Conservation (phyloP, 345 rosid species). For the Hibiscus trionum region DNA sequence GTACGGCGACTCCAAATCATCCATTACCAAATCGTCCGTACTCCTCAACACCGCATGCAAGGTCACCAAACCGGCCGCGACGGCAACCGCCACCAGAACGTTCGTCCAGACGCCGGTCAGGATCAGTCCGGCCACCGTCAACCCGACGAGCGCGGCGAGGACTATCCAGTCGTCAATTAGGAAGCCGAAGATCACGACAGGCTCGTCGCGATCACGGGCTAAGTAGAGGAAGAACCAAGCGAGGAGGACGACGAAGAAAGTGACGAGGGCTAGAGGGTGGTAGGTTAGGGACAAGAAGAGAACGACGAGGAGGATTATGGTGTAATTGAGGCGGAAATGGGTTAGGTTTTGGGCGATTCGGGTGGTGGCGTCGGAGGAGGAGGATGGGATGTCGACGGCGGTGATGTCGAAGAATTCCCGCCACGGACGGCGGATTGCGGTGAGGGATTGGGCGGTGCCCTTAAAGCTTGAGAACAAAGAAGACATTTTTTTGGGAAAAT, state of each 20-base stretch:
- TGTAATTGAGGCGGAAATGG: slow-evolving; percentile 53
- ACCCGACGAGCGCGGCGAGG: slow-evolving; percentile 28
- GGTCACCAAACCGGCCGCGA: slow-evolving; percentile 32
- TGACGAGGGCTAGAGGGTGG: slow-evolving; percentile 49
- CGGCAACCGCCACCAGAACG: slow-evolving; percentile 28
- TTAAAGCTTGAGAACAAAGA: slow-evolving; percentile 36
- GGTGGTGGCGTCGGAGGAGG: slow-evolving; percentile 44
- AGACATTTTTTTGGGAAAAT: background rate
- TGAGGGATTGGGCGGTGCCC: slow-evolving; percentile 36
- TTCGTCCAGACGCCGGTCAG: slow-evolving; percentile 45
- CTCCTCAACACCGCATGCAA: slow-evolving; percentile 50
- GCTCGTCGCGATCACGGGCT: slow-evolving; percentile 50
- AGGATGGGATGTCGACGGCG: slow-evolving; percentile 39
- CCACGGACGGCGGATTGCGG: slow-evolving; percentile 45
- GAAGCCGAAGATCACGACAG: slow-evolving; percentile 35
- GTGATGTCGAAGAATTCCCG: slow-evolving; percentile 41
- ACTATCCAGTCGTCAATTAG: slow-evolving; percentile 35
- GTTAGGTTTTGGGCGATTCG: slow-evolving; percentile 61
- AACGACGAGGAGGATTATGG: slow-evolving; percentile 26
- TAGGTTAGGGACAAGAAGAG: slow-evolving; percentile 39
- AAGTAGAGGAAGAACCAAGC: slow-evolving; percentile 69
- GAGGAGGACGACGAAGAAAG: slow-evolving; percentile 30
- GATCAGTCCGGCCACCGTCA: slow-evolving; percentile 29
- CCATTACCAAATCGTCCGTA: slow-evolving; percentile 58
- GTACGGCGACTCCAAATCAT: slow-evolving; percentile 54